Base-by-base conservation (phyloP, 306 rosid species). In the Clitoria ternatea region DNA sequence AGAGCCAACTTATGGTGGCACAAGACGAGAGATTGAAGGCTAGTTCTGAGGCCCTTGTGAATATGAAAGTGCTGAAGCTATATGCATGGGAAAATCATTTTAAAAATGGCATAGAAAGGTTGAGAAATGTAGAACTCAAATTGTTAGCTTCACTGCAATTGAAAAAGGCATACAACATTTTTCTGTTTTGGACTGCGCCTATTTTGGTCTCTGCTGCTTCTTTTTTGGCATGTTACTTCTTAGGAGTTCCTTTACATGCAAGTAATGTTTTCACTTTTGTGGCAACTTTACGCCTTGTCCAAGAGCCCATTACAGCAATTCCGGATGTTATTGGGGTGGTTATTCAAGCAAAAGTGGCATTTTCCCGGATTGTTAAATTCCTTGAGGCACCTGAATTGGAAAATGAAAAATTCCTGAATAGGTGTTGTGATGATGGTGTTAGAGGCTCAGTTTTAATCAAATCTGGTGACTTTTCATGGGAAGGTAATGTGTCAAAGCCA, bases 121-220 rank as follows among this genome's bases (percentile, higher is more conserved):
- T 89, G 37, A 89, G 96, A 66, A 70, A 42, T 33, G 77, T 48
- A 36, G 96, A 89, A 80, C 49, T 61, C 36, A 81, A 73, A 76
- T 76, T 87, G 86, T 67, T 89, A 64, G 30, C 73, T 3, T 72
- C 80, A 14, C 83, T 84, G 73, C 96, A 84, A 59, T 30, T 52
- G 6, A 69, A 74, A 26, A 89, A 43, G 63, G 82, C 85, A 1
- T 86, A 80, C 40, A 72, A 80, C 33, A 0, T 27, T 12, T 66
- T 78, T 55, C 82, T 86, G 78, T 86, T 86, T 57, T 89, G 96
- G 96, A 6, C 81, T 13, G 50, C 96, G 0, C 91, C 91, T 32
- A 23, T 84, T 29, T 55, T 84, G 65, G 65, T 59, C 44, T 59
- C 65, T 59, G 43, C 65, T 8, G 65, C 44, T 33, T 59, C 65